Evolutionary conservation across 2,329 filamentous ascomycete genomes (phyloP).

Genomic region (Helotiales sp.): DNA sequence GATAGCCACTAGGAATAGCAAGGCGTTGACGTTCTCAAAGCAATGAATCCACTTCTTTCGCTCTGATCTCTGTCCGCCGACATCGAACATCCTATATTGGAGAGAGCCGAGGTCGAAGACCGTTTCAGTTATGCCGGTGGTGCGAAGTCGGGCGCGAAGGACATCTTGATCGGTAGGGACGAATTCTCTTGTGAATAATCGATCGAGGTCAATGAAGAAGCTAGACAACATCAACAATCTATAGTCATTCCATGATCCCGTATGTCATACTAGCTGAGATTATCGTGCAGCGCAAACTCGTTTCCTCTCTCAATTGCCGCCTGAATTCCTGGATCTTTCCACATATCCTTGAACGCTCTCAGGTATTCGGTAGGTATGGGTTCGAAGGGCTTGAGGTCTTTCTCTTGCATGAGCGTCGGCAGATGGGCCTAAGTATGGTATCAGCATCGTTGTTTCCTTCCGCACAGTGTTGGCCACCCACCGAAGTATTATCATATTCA

Average conservation of each 20-base stretch:
- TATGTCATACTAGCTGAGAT: conserved; percentile 78
- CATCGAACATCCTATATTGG: conserved; percentile 90
- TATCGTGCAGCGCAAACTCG: conserved; percentile 95
- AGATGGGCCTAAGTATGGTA: conserved; percentile 66
- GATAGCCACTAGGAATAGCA: conserved; percentile 92
- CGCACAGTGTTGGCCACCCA: conserved; percentile 43
- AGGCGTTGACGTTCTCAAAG: conserved; percentile 78
- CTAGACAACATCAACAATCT: conserved; percentile 45
- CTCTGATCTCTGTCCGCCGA: conserved; percentile 72
- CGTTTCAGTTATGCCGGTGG: conserved; percentile 94
- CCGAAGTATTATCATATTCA: conserved; percentile 76
- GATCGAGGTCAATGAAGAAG: conserved; percentile 79
- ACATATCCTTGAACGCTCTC: conserved; percentile 78
- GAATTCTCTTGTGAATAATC: conserved; percentile 75
- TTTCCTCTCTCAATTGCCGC: conserved; percentile 90
- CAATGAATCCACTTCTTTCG: conserved; percentile 81
- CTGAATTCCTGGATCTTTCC: conserved; percentile 81
- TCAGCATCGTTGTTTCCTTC: conserved; percentile 1
- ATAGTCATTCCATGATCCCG: conserved; percentile 1
- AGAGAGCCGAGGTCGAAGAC: conserved; percentile 89
- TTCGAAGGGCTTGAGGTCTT: conserved; percentile 81
- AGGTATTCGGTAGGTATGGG: conserved; percentile 76
- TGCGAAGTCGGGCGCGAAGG: conserved; percentile 83
- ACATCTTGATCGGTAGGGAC: conserved; percentile 94
- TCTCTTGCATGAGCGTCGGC: conserved; percentile 73